Base-by-base conservation (phyloP, 495 filamentous ascomycete genomes). In the Jackrogersella multiformis region DNA sequence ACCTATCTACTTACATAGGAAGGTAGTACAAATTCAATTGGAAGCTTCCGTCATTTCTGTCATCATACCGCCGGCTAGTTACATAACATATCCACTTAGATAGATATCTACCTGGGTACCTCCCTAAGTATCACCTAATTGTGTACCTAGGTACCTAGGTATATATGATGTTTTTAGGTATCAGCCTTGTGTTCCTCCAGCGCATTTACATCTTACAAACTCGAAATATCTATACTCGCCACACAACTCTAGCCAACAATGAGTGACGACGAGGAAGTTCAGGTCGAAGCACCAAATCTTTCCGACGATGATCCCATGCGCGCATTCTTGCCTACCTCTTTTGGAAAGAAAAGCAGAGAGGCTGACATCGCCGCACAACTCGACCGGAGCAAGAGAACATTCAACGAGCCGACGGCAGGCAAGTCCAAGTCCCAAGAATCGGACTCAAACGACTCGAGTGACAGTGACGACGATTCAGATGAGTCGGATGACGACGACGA, bases 401-500 rank as follows among this genome's bases (percentile, higher is more conserved):
- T 74, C 26, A 34, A 75, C 66, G 56, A 73, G 30, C 69, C 72
- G 24, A 20, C 38, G 20, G 28, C 30, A 39, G 61, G 46, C 15
- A 73, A 77, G 30, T 28, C 53, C 13, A 63, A 72, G 39, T 39
- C 56, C 26, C 55, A 30, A 34, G 60, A 71, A 56, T 49, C 66
- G 32, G 82, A 80, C 56, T 73, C 66, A 20, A 73, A 79, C 42
- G 78, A 82, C 42, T 76, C 74, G n/a, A 80, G 78, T 45, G 79
- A 86, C n/a, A 81, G 84, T 28, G 80, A 86, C 36, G 72, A 76
- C 34, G 80, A 84, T 46, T 80, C 82, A 51, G 83, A 86, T 35
- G 81, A 85, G 15, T 82, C 85, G 5, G 89, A 93, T 16, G 91
- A 94, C 12, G 90, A 92, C 41, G 94, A 97, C 71, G 92, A 95